Conservation (phyloP, 805 yeast species). For the Saccharomycopsis sp. region DNA sequence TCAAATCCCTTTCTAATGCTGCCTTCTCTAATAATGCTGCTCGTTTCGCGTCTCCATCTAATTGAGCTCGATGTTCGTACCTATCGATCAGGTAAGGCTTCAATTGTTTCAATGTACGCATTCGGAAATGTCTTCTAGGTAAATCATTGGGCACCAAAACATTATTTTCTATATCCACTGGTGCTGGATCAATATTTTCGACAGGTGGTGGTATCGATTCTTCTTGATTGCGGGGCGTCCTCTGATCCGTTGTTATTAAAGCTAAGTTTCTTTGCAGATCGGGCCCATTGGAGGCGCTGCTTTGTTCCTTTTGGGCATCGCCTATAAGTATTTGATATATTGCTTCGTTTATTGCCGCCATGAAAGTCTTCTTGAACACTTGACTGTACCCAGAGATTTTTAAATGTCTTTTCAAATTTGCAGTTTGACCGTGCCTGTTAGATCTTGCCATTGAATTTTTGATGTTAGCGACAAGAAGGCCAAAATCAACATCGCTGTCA, state of each 20-base stretch:
- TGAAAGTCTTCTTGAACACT: not conserved
- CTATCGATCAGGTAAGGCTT: conserved; percentile 21
- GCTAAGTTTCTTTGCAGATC: too few species aligned
- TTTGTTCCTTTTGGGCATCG: not conserved
- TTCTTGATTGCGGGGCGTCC: not conserved
- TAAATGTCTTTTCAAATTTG: not conserved
- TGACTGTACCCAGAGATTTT: not conserved
- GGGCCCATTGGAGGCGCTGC: not conserved
- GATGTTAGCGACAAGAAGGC: not conserved
- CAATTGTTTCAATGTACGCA: conserved; percentile 20
- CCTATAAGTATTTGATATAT: not conserved
- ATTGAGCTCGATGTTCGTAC: conserved; percentile 19
- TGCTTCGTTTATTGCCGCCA: not conserved
- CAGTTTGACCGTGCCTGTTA: conserved; percentile 1
- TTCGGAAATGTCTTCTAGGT: conserved; percentile 16
- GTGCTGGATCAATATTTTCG: not conserved
- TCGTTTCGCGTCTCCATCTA: conserved; percentile 18
- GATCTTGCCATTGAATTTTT: not conserved
- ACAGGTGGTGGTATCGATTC: not conserved
- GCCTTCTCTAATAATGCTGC: conserved; percentile 18
- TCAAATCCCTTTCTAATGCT: conserved; percentile 17
- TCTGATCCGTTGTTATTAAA: too few species aligned
- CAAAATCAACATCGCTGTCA: conserved; percentile 3
- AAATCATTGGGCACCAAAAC: not conserved
- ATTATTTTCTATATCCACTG: not conserved